Evolutionary conservation across 2,329 filamentous ascomycete genomes (phyloP).

Genomic region (Fusarium sterilihyphosum): DNA sequence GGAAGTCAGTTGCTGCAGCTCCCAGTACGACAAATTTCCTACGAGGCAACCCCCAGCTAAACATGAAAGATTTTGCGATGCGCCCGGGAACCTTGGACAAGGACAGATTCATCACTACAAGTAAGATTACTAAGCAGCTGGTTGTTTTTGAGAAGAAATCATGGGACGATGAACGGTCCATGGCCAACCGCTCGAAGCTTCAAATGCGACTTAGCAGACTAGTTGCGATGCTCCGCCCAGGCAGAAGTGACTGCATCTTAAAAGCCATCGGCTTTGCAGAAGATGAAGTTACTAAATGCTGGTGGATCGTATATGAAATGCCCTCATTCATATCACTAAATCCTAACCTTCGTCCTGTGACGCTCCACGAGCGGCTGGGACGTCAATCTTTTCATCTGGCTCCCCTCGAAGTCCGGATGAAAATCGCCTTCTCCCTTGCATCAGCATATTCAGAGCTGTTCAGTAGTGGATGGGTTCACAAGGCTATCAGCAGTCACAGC

Average conservation of each 20-base stretch:
- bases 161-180: not conserved
- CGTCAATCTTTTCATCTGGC: not conserved
- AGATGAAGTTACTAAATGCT: not conserved
- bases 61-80: not conserved
- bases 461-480: not conserved
- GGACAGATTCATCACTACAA: not conserved
- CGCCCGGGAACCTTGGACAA: rapidly evolving
- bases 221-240: not conserved
- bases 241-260: not conserved
- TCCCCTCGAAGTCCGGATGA: not conserved
- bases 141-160: not conserved
- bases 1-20: not conserved
- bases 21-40: not conserved
- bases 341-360: not conserved
- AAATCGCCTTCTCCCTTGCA: not conserved
- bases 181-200: not conserved
- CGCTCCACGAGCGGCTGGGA: not conserved
- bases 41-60: not conserved
- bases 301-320: not conserved
- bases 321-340: rapidly evolving
- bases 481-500: not conserved
- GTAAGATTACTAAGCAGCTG: not conserved
- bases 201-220: not conserved
- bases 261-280: not conserved
- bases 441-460: not conserved